These are phyloP conservation scores for Xylariaceae sp. DNA, from an alignment of 2,329 filamentous ascomycete species.

Conservation along the genomic window DNA sequence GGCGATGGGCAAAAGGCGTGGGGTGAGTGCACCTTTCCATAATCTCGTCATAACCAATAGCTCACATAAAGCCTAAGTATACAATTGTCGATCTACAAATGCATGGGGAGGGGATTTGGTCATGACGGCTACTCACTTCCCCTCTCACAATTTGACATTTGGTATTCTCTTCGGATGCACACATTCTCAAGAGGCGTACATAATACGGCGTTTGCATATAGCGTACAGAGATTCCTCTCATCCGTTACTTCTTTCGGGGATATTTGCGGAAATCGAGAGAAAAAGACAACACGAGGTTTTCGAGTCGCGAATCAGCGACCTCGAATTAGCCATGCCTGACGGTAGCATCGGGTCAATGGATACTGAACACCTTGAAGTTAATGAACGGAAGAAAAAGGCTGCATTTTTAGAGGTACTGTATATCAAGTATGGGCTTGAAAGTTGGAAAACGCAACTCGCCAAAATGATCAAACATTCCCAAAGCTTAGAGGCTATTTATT, in stretches of 20 bases:
- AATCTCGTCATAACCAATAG: neutral
- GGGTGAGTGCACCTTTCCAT: neutral
- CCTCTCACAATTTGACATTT: slow-evolving; percentile 18
- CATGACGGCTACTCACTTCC: slow-evolving; percentile 24
- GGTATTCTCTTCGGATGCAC: slow-evolving; percentile 24
- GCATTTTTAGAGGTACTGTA: slow-evolving; percentile 20
- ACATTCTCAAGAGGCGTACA: slow-evolving; percentile 1
- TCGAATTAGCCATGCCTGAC: slow-evolving; percentile 12
- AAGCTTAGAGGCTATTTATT: neutral
- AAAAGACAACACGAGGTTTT: slow-evolving; percentile 18
- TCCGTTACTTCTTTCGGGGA: slow-evolving; percentile 26
- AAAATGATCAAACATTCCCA: slow-evolving; percentile 2
- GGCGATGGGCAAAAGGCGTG: neutral
- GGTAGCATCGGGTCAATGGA: neutral
- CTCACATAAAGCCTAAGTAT: slow-evolving; percentile 16
- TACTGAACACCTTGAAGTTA: neutral
- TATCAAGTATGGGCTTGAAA: slow-evolving; percentile 19
- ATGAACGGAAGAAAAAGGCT: slow-evolving; percentile 11
- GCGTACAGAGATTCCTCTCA: slow-evolving; percentile 12
- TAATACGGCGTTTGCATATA: slow-evolving; percentile 10
- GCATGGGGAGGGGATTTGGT: slow-evolving; percentile 25
- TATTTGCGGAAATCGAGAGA: slow-evolving; percentile 29
- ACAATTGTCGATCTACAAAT: slow-evolving; percentile 24
- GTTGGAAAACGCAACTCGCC: slow-evolving; percentile 15
- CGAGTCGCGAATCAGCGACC: slow-evolving; percentile 11